Percentiles rank a stretch among this genome's conserved stretches.
phyloP scores from a whole-genome alignment of 495 filamentous ascomycete species.

The Eremomyces bilateralis region DNA sequence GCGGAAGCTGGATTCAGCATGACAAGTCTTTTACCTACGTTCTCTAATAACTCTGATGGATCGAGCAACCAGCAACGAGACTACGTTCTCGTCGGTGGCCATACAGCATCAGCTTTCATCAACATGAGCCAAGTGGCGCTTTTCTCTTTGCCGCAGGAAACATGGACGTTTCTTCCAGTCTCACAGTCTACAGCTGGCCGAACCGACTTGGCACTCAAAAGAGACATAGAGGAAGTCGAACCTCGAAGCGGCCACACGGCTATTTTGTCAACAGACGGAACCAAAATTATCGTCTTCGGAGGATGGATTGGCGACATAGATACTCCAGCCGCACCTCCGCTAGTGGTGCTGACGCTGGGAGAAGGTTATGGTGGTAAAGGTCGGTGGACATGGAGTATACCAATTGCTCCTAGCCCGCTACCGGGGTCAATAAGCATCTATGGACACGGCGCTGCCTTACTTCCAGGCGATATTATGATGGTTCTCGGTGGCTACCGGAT shows the following conservation, averaged over 20 bases:
- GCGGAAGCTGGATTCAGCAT: conserved; percentile 75
- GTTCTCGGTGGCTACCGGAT: conserved; percentile 64
- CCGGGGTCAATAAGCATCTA: conserved; percentile 40
- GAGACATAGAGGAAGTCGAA: conserved; percentile 27
- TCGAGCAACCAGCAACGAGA: conserved; percentile 41
- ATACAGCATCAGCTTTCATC: conserved; percentile 64
- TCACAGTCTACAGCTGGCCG: conserved; percentile 20
- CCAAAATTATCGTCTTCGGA: conserved; percentile 50
- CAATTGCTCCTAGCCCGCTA: conserved; percentile 22
- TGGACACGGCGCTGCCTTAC: conserved; percentile 66
- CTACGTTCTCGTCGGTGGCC: conserved; percentile 68
- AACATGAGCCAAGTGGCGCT: conserved; percentile 84
- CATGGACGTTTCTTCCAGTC: conserved; percentile 60
- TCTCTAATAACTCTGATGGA: conserved; percentile 28
- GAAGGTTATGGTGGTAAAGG: conserved; percentile 41
- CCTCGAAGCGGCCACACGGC: conserved; percentile 74
- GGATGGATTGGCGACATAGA: conserved; percentile 75
- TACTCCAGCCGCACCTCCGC: conserved; percentile 54
- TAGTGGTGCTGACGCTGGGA: conserved; percentile 53
- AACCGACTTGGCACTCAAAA: conserved; percentile 28
- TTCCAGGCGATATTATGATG: conserved; percentile 82
- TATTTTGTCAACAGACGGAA: conserved; percentile 55
- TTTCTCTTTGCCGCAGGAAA: conserved; percentile 66
- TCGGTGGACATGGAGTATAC: conserved; percentile 57
- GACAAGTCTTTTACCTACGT: conserved; percentile 45